Conservation (phyloP, 2,329 filamentous ascomycete species). For the Paraphaeosphaeria minitans region DNA sequence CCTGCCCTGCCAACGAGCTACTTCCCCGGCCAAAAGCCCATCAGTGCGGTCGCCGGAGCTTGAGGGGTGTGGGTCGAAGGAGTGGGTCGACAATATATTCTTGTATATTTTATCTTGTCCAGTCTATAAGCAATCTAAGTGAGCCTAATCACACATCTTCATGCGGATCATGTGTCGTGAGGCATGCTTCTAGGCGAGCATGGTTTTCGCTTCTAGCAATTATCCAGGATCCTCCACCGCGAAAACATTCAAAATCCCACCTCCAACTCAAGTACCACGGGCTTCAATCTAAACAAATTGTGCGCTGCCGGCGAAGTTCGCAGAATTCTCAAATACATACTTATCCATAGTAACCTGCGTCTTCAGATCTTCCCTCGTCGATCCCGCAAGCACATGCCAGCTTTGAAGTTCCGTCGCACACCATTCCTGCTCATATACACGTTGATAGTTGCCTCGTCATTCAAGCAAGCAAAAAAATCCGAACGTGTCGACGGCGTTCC, state of each 20-base stretch:
- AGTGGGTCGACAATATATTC: neutral
- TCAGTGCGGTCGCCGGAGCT: slow-evolving; percentile 19
- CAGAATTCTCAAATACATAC: slow-evolving; percentile 5
- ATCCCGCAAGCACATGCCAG: slow-evolving; percentile 11
- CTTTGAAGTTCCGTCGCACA: slow-evolving; percentile 12
- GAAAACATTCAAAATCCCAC: neutral
- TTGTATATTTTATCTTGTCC: neutral
- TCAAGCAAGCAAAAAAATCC: slow-evolving; percentile 11
- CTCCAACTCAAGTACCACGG: neutral
- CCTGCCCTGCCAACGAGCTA: slow-evolving; percentile 49
- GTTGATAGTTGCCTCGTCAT: neutral
- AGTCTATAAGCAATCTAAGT: neutral
- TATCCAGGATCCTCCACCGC: neutral
- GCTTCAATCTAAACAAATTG: slow-evolving; percentile 1
- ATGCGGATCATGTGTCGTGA: neutral
- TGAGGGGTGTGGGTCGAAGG: neutral
- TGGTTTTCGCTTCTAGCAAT: neutral
- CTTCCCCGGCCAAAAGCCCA: slow-evolving; percentile 45
- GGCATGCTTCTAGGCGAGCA: neutral
- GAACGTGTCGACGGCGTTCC: slow-evolving; percentile 13
- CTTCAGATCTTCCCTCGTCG: neutral
- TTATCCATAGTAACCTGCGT: neutral
- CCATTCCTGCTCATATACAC: slow-evolving; percentile 22
- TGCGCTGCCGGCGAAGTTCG: neutral
- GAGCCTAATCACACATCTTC: neutral